phyloP scores from a whole-genome alignment of 192 early-diverging fungal genomes.

The Jimgerdemannia flammicorona region DNA sequence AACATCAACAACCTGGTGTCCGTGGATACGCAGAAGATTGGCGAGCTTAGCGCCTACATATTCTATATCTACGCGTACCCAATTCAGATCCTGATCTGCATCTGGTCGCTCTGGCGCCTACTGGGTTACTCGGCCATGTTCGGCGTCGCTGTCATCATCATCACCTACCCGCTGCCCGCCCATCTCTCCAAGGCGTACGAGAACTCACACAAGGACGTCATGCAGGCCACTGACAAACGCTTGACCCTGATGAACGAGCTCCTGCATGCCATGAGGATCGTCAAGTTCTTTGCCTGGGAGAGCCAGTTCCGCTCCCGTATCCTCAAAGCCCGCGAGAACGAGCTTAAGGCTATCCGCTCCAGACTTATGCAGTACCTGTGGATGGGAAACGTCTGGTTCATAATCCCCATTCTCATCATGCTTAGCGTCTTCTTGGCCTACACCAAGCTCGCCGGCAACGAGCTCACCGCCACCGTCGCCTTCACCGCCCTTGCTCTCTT shows the following conservation, averaged over 20 bases:
- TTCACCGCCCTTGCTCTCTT: constrained; percentile 75
- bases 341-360: constrained; percentile 51
- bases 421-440: constrained; percentile 58
- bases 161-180: constrained; percentile 58
- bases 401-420: constrained; percentile 59
- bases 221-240: constrained; percentile 71
- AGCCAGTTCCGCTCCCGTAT: constrained; percentile 67
- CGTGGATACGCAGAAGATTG: constrained; percentile 55
- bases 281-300: constrained; percentile 93
- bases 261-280: constrained; percentile 84
- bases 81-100: constrained; percentile 61
- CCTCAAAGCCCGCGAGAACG: constrained; percentile 56
- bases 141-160: constrained; percentile 64
- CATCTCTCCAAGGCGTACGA: constrained; percentile 47
- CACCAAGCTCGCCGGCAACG: constrained; percentile 52
- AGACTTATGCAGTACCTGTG: constrained; percentile 53
- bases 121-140: constrained; percentile 82
- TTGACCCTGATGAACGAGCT: constrained; percentile 82
- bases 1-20: constrained; percentile 64
- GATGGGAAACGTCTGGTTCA: constrained; percentile 50
- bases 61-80: constrained; percentile 65
- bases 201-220: constrained; percentile 39
- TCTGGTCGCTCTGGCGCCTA: constrained; percentile 67
- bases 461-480: constrained; percentile 57
- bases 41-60: constrained; percentile 47